Evolutionary conservation across 1,284 basidiomycete species (phyloP).

Genomic region (Ustilago bromivora): DNA sequence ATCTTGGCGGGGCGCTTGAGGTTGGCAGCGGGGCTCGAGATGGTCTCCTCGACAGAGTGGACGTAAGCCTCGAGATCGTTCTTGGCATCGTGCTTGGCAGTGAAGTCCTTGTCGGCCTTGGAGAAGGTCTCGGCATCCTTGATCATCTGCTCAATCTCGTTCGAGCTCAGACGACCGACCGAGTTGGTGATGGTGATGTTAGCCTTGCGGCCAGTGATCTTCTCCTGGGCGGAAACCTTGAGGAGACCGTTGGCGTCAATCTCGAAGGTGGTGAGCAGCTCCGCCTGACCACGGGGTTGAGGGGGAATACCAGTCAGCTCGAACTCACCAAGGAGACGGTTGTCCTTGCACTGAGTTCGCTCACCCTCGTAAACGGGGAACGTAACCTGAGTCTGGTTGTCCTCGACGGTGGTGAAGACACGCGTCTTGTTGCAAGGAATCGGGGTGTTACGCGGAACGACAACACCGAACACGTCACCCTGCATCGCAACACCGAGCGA

Average conservation of each 20-base stretch:
- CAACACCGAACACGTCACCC: conserved; percentile 69
- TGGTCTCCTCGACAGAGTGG: conserved; percentile 68
- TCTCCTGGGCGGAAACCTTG: conserved; percentile 68
- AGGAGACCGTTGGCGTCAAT: conserved; percentile 70
- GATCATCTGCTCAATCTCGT: conserved; percentile 70
- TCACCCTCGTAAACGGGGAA: conserved; percentile 70
- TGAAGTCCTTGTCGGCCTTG: conserved; percentile 70
- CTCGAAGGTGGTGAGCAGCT: conserved; percentile 69
- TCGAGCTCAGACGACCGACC: conserved; percentile 66
- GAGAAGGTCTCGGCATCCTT: conserved; percentile 70
- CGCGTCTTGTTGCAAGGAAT: conserved; percentile 70
- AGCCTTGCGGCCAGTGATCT: conserved; percentile 69
- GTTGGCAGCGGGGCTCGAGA: conserved; percentile 67
- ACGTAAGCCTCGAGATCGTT: conserved; percentile 70
- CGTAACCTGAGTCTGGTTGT: conserved; percentile 70
- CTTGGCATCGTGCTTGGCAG: conserved; percentile 68
- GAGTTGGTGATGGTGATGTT: conserved; percentile 70
- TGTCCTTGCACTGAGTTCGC: conserved; percentile 70
- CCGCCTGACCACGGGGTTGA: conserved; percentile 68
- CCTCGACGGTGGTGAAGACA: conserved; percentile 69
- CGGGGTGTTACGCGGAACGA: conserved; percentile 69
- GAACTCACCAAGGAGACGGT: conserved; percentile 70
- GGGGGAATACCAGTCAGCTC: conserved; percentile 69
- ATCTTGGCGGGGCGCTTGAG: conserved; percentile 69
- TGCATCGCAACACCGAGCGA: conserved; percentile 70